Base-by-base conservation (phyloP, 1,139 yeast species). In the Nematodospora anomalae region DNA sequence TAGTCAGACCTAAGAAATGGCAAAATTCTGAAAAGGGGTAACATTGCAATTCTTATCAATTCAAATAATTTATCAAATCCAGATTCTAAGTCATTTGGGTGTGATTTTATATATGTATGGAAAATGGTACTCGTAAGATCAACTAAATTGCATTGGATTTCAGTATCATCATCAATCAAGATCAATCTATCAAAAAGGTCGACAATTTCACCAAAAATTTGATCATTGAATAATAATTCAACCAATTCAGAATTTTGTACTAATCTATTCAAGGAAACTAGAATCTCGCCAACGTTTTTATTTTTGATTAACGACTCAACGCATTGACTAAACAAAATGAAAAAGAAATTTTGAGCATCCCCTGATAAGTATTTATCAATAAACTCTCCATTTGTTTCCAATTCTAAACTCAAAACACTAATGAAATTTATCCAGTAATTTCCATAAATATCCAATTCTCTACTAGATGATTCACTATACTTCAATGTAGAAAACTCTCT, bases 41-140 rank as follows among this genome's bases (percentile, higher is more conserved):
- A 67, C 70, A 85, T 71, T 13, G 77, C 76, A n/a, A 89, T 72
- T 47, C 96, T 71, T 30, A 88, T 64, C 25, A 90, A 67, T 53
- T 90, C 97, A 55, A 89, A 87, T 34, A 87, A 63, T 51, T 86
- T 88, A 49, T 86, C 95, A 40, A 85, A 83, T 32, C 79, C 78
- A 23, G 71, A 73, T 14, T 74, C 73, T 16, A 79, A 60, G 28
- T 67, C 64, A 26, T 66, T 64, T 8, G 41, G 26, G 34, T 56
- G 55, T 4, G 49, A 45, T 4, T 44, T 41, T 25, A 57, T 40
- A 45, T 47, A 64, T 2, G 68, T 62, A 11, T 55, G 56, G 43
- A 60, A 87, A 42, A 67, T 56, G 5, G 72, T 69, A 28, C 73
- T 66, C 1, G 85, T 74, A 26, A 81, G 79, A 14, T 76, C 79